A percentile compares a stretch with the other conserved stretches of the same genome.
These are phyloP conservation scores for Russula olivacea DNA, from an alignment of 768 basidiomycete genomes.

Conservation along the genomic window DNA sequence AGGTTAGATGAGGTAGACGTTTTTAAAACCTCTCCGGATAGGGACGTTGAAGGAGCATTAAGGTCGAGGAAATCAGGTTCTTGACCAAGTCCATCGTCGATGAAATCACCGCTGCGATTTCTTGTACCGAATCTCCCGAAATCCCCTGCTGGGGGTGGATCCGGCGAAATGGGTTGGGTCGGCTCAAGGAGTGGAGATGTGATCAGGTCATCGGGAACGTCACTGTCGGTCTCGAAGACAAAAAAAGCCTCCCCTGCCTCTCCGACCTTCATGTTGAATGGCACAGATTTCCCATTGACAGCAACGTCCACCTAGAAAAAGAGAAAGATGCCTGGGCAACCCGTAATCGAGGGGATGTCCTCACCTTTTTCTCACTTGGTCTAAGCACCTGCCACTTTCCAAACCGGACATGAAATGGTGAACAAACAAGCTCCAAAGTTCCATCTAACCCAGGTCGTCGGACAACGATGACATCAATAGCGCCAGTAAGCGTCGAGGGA, in stretches of 20 bases:
- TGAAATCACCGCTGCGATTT: conserved; percentile 26
- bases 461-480: conserved; percentile 98
- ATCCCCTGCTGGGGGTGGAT: conserved; percentile 27
- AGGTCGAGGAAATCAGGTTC: conserved; percentile 87
- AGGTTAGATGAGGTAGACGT: neutral
- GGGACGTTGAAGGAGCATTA: conserved; percentile 39
- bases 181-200: conserved; percentile 86
- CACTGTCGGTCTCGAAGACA: conserved; percentile 93
- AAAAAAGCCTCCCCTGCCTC: conserved; percentile 99
- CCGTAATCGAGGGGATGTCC: conserved; percentile 22
- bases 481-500: conserved; percentile 93
- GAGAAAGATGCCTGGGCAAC: neutral
- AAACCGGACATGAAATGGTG: conserved; percentile 96
- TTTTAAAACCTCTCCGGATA: neutral
- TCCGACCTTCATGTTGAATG: conserved; percentile 97
- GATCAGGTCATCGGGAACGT: conserved; percentile 87
- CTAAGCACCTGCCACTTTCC: conserved; percentile 95
- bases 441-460: conserved; percentile 61
- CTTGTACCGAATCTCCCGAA: conserved; percentile 41
- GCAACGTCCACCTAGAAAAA: conserved; percentile 70
- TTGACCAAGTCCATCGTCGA: conserved; percentile 28
- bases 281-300: conserved; percentile 80
- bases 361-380: conserved; percentile 88
- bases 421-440: conserved; percentile 71
- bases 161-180: conserved; percentile 38